Evolutionary conservation across 352 stramenopile genomes (phyloP).

Genomic region (Aphanomyces astaci): DNA sequence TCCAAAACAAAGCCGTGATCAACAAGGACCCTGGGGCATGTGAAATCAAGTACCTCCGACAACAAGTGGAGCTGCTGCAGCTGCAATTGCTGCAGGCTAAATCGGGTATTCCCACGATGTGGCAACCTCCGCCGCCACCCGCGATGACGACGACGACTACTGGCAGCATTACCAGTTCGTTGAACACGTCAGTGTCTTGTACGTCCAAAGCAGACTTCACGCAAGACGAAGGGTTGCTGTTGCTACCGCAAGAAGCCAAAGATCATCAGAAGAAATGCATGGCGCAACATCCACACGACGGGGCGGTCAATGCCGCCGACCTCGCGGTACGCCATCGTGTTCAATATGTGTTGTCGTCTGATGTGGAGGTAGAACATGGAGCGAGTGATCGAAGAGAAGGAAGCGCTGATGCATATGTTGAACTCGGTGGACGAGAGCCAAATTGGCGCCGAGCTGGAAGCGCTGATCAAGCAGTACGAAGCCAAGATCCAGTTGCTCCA

Average conservation of each 20-base stretch:
- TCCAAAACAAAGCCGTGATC: conserved; percentile 95
- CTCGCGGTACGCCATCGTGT: no score
- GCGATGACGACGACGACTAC: no score
- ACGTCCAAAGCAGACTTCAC: no score
- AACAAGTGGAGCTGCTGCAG: conserved; percentile 58
- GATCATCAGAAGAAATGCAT: conserved; percentile 71
- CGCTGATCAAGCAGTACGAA: conserved; percentile 35
- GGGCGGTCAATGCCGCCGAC: not conserved
- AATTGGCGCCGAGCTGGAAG: conserved; percentile 27
- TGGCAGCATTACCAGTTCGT: no score
- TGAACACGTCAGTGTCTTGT: no score
- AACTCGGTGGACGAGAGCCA: conserved; percentile 20
- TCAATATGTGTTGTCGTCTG: conserved; percentile 18
- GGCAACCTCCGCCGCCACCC: no score
- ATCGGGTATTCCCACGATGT: no score
- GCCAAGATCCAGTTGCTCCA: conserved; percentile 37
- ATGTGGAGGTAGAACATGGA: conserved; percentile 22
- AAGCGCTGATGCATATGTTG: conserved; percentile 33
- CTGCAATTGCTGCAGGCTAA: conserved; percentile 48
- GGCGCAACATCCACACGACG: conserved; percentile 33
- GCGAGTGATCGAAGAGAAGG: conserved; percentile 40
- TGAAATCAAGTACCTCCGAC: conserved; percentile 48
- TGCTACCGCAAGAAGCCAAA: conserved; percentile 42
- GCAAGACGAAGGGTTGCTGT: conserved; percentile 35
- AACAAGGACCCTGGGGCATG: conserved; percentile 92